Conservation (phyloP, 139 green algal species). For the Coelastrella sp. region DNA sequence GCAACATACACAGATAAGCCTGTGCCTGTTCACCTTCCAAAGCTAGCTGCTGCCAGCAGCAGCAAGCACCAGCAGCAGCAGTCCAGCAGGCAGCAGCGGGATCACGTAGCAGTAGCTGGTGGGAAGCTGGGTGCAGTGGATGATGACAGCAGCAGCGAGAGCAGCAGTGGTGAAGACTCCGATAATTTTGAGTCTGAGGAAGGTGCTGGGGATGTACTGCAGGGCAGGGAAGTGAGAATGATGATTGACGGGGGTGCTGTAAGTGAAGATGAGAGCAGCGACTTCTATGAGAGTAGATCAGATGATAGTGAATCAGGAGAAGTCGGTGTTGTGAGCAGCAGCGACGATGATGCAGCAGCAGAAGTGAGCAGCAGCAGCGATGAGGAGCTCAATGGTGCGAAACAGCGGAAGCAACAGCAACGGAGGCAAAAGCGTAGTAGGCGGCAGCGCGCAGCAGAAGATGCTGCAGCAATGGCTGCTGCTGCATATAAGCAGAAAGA, state of each 20-base stretch:
- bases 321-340: constrained; percentile 1
- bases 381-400: not conserved
- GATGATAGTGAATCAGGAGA: not conserved
- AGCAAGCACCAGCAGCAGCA: constrained; percentile 34
- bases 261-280: constrained; percentile 12
- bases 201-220: not conserved
- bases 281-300: constrained; percentile 17
- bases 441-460: not conserved
- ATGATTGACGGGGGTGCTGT: constrained; percentile 35
- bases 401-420: not conserved
- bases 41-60: not conserved
- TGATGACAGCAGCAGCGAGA: constrained; percentile 12
- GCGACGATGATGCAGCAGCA: constrained; percentile 19
- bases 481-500: constrained; percentile 50
- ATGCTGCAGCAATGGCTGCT: not conserved
- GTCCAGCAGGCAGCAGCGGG: not conserved
- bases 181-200: constrained; percentile 18
- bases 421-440: constrained; percentile 15
- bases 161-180: not conserved
- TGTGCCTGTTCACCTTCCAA: constrained; percentile 66
- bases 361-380: not conserved
- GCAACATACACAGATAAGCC: constrained; percentile 37
- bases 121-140: not conserved
- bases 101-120: not conserved
- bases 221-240: not conserved